Evolutionary conservation across 1,284 basidiomycete genomes (phyloP), one percentile per base, ranked within the genome.

Genomic region (Cryptococcus sp.): DNA sequence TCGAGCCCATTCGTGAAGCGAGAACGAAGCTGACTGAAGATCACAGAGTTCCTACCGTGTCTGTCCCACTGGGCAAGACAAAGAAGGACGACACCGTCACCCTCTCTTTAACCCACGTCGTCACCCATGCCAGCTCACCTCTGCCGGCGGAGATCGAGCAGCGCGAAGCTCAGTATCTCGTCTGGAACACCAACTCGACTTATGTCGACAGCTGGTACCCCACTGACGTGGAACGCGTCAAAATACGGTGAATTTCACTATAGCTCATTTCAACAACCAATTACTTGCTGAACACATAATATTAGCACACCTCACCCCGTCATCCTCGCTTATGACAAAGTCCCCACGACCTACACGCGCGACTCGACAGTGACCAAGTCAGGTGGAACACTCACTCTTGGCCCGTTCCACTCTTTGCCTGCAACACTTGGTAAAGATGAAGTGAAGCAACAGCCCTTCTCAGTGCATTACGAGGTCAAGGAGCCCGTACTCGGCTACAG

Each of bases 331-430:
- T 86, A 86, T 77, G 87, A 87, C 23, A 83, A 81, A 1, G 66
- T 74, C 15, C 71, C 76, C 2, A 61, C 59, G 16, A 69, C 64
- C 10, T 78, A 74, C 61, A 73, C 71, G 7, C 72, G 71, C 19
- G 75, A 77, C 62, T 71, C 69, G 50, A 73, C 69, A 46, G 55
- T 77, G 15, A 88, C 89, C 55, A 91, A 89, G 76, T 85, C 88
- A 23, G 89, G 89, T 34, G 81, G 88, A 6, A 89, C 88, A 1
- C 78, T 97, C 55, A 92, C 89, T 3, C 93, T 93, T 65, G 94
- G 94, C 0, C 93, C 94, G 2, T 95, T 86, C 79, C 82, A 85
- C 68, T 83, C 87, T 62, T 80, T 94, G 40, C 86, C 86, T 6
- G 70, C 85, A 1, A 89, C 74, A 22, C 55, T 89, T 3, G 78